Conservation (phyloP, 148 eudicot genomes). For the Oxyria digyna region DNA sequence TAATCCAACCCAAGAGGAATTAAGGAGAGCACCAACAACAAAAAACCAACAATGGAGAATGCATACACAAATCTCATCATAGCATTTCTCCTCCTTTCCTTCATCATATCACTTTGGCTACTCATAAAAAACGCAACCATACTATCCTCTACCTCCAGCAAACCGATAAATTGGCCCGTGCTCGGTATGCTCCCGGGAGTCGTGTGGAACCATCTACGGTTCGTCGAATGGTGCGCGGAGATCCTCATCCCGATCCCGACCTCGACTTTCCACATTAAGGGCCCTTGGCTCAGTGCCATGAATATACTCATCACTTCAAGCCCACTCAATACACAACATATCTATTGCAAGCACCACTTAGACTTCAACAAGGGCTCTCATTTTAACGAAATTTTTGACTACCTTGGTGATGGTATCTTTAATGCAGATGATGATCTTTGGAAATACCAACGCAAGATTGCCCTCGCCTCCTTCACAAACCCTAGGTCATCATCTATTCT, state of each 20-base stretch:
- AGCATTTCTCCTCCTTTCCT: neutral
- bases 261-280: slow-evolving; percentile 22
- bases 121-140: neutral
- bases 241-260: neutral
- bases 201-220: neutral
- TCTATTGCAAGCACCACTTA: slow-evolving; percentile 33
- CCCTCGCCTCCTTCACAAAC: slow-evolving; percentile 20
- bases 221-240: neutral
- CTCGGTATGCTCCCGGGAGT: slow-evolving; percentile 1
- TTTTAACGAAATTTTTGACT: slow-evolving; percentile 36
- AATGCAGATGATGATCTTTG: slow-evolving; percentile 39
- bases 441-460: slow-evolving; percentile 32
- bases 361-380: slow-evolving; percentile 43
- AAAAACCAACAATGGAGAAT: neutral
- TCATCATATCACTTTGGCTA: neutral
- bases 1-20: too few relatives aligned
- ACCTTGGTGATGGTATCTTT: slow-evolving; percentile 47
- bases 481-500: slow-evolving; percentile 17
- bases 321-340: slow-evolving; percentile 31
- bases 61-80: neutral
- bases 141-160: neutral
- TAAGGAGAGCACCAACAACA: too few relatives aligned
- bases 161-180: neutral
- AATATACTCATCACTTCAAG: slow-evolving; percentile 26
- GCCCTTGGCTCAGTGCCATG: slow-evolving; percentile 56